Conservation (phyloP, 2,329 filamentous ascomycete genomes). For the Xylaria sp. region DNA sequence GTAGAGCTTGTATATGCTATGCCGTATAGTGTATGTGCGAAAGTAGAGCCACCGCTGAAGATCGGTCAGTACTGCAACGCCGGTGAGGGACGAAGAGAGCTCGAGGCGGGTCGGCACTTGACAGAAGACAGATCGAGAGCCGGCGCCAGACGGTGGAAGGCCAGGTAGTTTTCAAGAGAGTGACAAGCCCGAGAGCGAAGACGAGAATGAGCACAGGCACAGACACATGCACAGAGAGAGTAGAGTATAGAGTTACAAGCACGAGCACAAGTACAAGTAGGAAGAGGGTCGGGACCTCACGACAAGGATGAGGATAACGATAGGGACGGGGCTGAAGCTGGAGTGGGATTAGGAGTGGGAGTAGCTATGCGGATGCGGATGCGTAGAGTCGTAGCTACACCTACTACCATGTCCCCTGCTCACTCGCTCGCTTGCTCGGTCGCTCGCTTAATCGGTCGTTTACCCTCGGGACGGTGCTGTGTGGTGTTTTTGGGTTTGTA, state of each 20-base stretch:
- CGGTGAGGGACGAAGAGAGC: background rate
- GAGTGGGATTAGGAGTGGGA: background rate
- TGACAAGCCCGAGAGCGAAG: background rate
- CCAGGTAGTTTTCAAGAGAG: background rate
- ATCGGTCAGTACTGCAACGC: background rate
- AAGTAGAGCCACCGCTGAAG: background rate
- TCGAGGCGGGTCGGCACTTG: background rate
- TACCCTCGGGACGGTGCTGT: background rate
- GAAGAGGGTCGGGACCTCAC: background rate
- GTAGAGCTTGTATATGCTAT: background rate
- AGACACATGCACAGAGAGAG: background rate
- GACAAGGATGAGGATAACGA: background rate
- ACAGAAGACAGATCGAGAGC: background rate
- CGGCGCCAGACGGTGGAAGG: background rate
- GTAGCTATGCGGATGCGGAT: background rate
- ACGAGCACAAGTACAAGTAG: background rate
- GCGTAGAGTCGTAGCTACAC: background rate
- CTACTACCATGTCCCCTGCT: background rate
- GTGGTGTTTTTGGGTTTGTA: background rate
- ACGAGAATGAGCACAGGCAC: background rate
- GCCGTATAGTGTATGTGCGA: background rate
- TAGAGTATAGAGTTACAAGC: background rate
- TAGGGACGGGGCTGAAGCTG: background rate
- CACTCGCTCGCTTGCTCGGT: background rate
- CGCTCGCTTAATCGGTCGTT: background rate